Conservation (phyloP, 768 basidiomycete genomes). For the Postia placenta region DNA sequence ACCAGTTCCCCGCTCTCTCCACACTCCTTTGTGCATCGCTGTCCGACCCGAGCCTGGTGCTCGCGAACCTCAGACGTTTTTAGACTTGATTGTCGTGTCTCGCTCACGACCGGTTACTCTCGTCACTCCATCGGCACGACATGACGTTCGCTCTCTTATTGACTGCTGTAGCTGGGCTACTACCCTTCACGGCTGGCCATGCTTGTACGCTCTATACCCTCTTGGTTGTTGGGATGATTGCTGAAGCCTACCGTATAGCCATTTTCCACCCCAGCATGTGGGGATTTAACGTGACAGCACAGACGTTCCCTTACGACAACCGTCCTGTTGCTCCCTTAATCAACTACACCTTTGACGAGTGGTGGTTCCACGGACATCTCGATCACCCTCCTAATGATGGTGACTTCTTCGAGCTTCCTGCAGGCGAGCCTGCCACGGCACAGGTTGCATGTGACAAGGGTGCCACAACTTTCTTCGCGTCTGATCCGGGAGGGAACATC, state of each 20-base stretch:
- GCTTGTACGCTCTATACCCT: conserved; percentile 11
- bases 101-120: background rate
- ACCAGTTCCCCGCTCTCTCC: background rate
- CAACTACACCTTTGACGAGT: conserved; percentile 25
- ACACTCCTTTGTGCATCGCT: background rate
- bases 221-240: background rate
- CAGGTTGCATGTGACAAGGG: conserved; percentile 58
- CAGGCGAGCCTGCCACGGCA: conserved; percentile 43
- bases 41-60: conserved; percentile 3
- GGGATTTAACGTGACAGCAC: conserved; percentile 49
- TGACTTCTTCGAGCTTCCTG: conserved; percentile 55
- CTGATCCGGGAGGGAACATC: conserved; percentile 47
- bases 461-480: conserved; percentile 48
- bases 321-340: conserved; percentile 32
- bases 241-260: conserved; percentile 24
- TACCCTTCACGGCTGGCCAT: conserved; percentile 13
- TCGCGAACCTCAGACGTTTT: background rate
- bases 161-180: conserved; percentile 5
- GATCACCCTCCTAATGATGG: conserved; percentile 47
- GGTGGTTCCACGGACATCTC: conserved; percentile 51
- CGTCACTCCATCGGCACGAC: background rate
- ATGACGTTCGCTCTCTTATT: conserved; percentile 9
- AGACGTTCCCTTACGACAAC: conserved; percentile 27
- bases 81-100: conserved; percentile 4
- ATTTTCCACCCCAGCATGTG: conserved; percentile 55